These are phyloP conservation scores for Lactarius trivialis DNA, from an alignment of 768 basidiomycete species.

Conservation along the genomic window DNA sequence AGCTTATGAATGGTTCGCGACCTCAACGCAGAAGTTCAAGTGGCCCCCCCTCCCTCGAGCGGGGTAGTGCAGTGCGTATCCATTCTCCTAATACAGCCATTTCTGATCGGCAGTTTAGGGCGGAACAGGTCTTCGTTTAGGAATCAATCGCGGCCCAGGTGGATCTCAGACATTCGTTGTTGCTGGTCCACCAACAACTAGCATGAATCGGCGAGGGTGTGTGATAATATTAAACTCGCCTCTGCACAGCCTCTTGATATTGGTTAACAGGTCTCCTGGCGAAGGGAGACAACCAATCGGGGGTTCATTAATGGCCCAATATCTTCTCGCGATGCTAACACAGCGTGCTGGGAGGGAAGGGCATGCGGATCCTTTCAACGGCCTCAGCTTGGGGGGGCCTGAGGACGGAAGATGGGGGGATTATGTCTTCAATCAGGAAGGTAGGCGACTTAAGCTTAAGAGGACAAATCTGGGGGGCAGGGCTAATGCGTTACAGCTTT, in stretches of 20 bases:
- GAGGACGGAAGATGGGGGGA: slow-evolving; percentile 71
- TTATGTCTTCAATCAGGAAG: slow-evolving; percentile 90
- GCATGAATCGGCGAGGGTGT: slow-evolving; percentile 23
- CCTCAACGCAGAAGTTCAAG: slow-evolving; percentile 4
- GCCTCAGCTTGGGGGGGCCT: slow-evolving; percentile 31
- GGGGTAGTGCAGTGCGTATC: slow-evolving; percentile 3
- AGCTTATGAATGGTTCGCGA: slow-evolving; percentile 6
- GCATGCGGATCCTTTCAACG: slow-evolving; percentile 39
- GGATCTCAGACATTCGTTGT: slow-evolving; percentile 34
- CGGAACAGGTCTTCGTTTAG: slow-evolving; percentile 31
- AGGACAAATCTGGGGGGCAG: neutral
- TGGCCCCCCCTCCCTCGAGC: slow-evolving; percentile 3
- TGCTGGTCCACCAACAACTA: slow-evolving; percentile 31
- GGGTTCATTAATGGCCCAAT: slow-evolving; percentile 64
- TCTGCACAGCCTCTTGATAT: slow-evolving; percentile 27
- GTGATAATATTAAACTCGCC: slow-evolving; percentile 6
- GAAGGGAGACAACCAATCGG: slow-evolving; percentile 37
- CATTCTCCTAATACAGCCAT: slow-evolving; percentile 20
- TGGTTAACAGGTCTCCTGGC: slow-evolving; percentile 29
- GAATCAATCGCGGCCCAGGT: slow-evolving; percentile 31
- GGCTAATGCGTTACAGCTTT: slow-evolving; percentile 41
- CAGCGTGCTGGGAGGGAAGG: slow-evolving; percentile 37
- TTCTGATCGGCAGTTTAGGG: slow-evolving; percentile 21
- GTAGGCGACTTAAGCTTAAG: slow-evolving; percentile 33
- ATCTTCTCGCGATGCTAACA: slow-evolving; percentile 56